Evolutionary conservation across 257 asterid species (phyloP).

Genomic region (Vinca minor): DNA sequence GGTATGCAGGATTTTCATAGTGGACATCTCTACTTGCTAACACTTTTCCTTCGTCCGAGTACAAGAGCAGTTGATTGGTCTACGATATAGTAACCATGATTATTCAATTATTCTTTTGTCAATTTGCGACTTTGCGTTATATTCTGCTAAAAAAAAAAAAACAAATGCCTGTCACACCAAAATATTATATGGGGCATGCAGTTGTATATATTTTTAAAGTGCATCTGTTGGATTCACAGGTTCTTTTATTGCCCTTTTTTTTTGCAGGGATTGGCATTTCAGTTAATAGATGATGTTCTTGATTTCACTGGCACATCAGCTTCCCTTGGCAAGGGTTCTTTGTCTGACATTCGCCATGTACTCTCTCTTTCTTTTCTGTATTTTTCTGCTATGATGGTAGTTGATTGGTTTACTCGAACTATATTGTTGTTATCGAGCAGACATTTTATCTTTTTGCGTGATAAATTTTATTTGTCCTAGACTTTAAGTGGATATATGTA

Average conservation of each 20-base stretch:
- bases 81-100: too few relatives aligned
- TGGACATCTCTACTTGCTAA: background rate
- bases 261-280: conserved; percentile 89
- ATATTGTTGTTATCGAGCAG: background rate
- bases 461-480: too few relatives aligned
- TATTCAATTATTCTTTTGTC: background rate
- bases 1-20: background rate
- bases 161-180: too few relatives aligned
- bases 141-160: background rate
- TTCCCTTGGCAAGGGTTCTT: conserved; percentile 88
- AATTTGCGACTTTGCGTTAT: background rate
- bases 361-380: conserved; percentile 6
- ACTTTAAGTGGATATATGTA: too few relatives aligned
- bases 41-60: background rate
- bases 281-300: conserved; percentile 83
- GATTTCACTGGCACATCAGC: conserved; percentile 92
- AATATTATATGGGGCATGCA: too few relatives aligned
- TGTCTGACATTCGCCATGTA: conserved; percentile 97
- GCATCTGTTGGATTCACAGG: conserved; percentile 8
- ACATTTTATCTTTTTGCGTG: background rate
- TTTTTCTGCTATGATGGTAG: too few relatives aligned
- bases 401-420: background rate
- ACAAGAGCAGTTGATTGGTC: background rate
- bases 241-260: too few relatives aligned
- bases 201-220: too few relatives aligned